Base-by-base conservation (phyloP, 208 protist genomes). In the Crithidia thermophila region DNA sequence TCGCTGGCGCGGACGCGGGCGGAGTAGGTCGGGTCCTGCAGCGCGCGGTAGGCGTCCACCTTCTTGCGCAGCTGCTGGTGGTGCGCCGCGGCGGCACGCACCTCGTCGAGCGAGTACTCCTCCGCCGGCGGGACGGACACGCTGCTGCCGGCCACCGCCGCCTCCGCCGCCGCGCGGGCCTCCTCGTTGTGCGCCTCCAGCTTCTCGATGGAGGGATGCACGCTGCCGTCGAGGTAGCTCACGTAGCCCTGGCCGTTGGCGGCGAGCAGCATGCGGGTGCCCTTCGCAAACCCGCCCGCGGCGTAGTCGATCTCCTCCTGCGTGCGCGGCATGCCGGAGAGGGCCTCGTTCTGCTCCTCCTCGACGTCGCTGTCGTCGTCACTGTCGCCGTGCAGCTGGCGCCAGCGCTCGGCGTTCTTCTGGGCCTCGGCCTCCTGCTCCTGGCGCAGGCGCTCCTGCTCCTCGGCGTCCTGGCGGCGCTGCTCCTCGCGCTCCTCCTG, bases 221-320 rank as follows among this genome's bases (percentile, higher is more conserved):
- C 39, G 31, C 56, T 75, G 58, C 89, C 89, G 51, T 94, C 89
- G 45, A 94, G 40, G 77, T 91, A 94, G 14, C 82, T 90, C 11
- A 91, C 82, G 66, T 85, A 83, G 47, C 62, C 62, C 30, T 47
- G 62, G 18, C 52, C 72, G 37, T 68, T 58, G 51, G 37, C 23
- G 5, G 59, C 49, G 28, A 87, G 70, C 14, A 84, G 36, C 42
- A 64, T 55, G 51, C 81, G 82, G 42, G 60, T 74, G 33, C 70
- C 75, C 62, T 67, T 72, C 27, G 60, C 25, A 61, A 87, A 82
- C 59, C 43, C 63, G 20, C 53, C 20, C 36, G 62, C 47, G 8
- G 78, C 78, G n/a, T 11, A 18, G 55, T 78, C 56, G 27, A 79
- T 75, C 57, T 87, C 82, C 46, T 49, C 55, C 51, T 78, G 70